A percentile compares a stretch with the other conserved stretches of the same genome.
phyloP scores from a whole-genome alignment of 352 stramenopile species.

The Elongisporangium anandrum region DNA sequence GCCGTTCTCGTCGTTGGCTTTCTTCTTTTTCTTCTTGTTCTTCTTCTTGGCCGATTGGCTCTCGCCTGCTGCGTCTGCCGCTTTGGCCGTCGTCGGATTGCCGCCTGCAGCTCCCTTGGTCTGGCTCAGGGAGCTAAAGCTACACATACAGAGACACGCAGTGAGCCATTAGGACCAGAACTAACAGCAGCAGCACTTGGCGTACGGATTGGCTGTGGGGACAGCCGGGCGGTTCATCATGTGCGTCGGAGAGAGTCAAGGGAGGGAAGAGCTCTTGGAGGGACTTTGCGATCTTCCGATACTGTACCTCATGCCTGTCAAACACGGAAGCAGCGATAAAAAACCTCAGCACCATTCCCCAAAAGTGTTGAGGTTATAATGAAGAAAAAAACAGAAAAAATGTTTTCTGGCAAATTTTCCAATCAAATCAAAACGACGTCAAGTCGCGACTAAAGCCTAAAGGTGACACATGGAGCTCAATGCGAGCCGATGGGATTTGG shows the following conservation, averaged over 20 bases:
- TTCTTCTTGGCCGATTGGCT: conserved; percentile 39
- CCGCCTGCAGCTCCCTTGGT: conserved; percentile 14
- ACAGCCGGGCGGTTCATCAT: conserved; percentile 26
- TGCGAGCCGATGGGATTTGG: background rate
- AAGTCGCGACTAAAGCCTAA: background rate
- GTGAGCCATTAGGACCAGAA: background rate
- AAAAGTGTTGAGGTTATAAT: background rate
- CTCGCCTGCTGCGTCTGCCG: conserved; percentile 9
- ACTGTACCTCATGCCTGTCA: background rate
- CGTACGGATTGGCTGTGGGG: conserved; percentile 29
- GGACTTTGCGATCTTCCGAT: background rate
- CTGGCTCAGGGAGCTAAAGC: conserved; percentile 27
- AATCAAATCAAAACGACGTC: background rate
- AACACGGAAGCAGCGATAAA: background rate
- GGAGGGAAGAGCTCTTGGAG: background rate
- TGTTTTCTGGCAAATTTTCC: background rate
- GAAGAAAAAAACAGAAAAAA: background rate
- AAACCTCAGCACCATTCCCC: background rate
- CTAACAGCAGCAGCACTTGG: background rate
- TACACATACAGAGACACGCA: background rate
- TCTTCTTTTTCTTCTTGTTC: conserved; percentile 19
- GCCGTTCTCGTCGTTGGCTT: conserved; percentile 6
- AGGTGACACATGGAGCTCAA: background rate
- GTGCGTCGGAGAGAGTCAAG: no score
- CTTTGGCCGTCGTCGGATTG: conserved; percentile 17